Conservation (phyloP, 176 grass and related monocot species). For the Zizania latifolia region DNA sequence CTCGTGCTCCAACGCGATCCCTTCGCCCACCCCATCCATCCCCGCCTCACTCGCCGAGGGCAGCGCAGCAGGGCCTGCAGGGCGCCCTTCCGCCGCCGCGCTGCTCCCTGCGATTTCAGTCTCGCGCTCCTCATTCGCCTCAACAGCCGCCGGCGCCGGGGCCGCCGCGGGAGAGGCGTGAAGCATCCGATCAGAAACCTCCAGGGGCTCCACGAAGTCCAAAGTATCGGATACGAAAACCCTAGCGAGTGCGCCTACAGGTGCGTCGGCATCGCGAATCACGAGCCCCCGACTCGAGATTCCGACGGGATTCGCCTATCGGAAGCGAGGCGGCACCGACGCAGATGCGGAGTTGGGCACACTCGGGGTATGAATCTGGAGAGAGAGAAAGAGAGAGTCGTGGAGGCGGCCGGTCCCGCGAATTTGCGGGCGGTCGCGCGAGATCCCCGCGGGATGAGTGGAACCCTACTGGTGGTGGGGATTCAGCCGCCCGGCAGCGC, state of each 20-base stretch:
- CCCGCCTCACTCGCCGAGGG: neutral
- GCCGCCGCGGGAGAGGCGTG: neutral
- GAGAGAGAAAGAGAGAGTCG: neutral
- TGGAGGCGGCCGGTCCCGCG: neutral
- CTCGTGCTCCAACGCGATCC: neutral
- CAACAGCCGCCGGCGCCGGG: neutral
- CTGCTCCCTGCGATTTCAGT: neutral
- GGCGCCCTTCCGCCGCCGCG: neutral
- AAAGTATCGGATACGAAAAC: conserved; percentile 25
- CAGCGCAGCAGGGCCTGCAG: neutral
- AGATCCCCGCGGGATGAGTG: neutral
- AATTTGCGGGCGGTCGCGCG: neutral
- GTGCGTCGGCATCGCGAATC: conserved; percentile 15
- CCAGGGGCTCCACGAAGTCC: neutral
- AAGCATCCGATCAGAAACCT: neutral
- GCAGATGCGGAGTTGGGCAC: neutral
- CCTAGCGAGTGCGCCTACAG: conserved; percentile 28
- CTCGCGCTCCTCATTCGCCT: neutral
- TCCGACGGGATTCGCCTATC: neutral
- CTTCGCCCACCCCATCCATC: neutral
- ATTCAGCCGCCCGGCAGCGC: neutral
- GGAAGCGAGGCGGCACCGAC: neutral
- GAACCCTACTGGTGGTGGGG: neutral
- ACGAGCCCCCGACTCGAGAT: neutral
- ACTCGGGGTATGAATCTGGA: conserved; percentile 25